A percentile compares a stretch with the other conserved stretches of the same genome.
These are phyloP conservation scores for Mycosphaerelloides madeirae DNA, from an alignment of 2,329 filamentous ascomycete species.

Conservation along the genomic window DNA sequence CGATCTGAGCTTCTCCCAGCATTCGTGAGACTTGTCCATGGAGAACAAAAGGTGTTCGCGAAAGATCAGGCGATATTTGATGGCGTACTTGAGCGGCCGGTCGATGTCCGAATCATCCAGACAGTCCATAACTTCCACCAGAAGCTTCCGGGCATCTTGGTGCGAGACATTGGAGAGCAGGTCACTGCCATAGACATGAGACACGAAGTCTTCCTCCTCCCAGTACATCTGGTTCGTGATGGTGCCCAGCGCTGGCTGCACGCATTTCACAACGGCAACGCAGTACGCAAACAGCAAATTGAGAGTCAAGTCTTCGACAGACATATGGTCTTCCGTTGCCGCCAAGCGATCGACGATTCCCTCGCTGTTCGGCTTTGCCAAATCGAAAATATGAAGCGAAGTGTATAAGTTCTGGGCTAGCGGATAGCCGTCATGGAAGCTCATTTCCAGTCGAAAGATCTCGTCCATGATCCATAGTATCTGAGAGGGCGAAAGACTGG, in stretches of 20 bases:
- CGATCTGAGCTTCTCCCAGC: constrained; percentile 28
- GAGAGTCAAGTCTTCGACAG: constrained; percentile 40
- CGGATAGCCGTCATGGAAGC: constrained; percentile 94
- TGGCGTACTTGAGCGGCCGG: constrained; percentile 17
- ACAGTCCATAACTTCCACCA: constrained; percentile 53
- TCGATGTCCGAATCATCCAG: constrained; percentile 32
- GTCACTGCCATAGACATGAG: constrained; percentile 78
- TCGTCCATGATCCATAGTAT: constrained; percentile 93
- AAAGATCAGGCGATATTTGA: constrained; percentile 55
- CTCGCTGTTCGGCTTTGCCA: constrained; percentile 62
- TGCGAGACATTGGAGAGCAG: constrained; percentile 63
- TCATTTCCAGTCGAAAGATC: constrained; percentile 87
- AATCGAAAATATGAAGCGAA: constrained; percentile 79
- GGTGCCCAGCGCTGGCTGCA: constrained; percentile 69
- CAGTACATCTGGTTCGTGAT: constrained; percentile 84
- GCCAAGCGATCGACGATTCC: constrained; percentile 39
- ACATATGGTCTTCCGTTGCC: constrained; percentile 30
- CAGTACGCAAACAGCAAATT: constrained; percentile 80
- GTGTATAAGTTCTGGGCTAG: constrained; percentile 93
- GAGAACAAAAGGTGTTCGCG: constrained; percentile 58
- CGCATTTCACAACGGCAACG: constrained; percentile 75
- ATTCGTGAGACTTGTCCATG: constrained; percentile 34
- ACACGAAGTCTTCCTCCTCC: constrained; percentile 97
- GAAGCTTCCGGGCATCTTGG: constrained; percentile 50
- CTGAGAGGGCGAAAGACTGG: constrained; percentile 46